These are phyloP conservation scores for Betula pendula DNA, from an alignment of 306 rosid species.

Conservation along the genomic window DNA sequence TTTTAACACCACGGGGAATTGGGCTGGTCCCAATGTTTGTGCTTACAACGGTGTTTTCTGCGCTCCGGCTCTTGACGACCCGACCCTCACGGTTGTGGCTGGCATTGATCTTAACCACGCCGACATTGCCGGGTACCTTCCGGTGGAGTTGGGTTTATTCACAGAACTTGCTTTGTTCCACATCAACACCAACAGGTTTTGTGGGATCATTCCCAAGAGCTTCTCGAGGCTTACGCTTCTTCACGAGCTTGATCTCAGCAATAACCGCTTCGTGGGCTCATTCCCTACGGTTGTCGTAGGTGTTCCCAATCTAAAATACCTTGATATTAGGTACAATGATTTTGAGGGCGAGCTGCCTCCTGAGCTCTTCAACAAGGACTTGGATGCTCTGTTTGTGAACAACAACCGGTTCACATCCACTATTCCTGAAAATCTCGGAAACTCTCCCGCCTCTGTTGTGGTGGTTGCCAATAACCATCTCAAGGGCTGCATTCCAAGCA, in stretches of 20 bases:
- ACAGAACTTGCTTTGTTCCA: slow-evolving; percentile 67
- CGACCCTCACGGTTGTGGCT: slow-evolving; percentile 54
- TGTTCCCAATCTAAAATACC: slow-evolving; percentile 39
- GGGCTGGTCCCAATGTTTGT: slow-evolving; percentile 75
- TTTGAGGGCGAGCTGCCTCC: slow-evolving; percentile 71
- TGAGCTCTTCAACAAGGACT: slow-evolving; percentile 40
- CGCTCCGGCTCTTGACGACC: slow-evolving; percentile 49
- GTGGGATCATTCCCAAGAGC: slow-evolving; percentile 65
- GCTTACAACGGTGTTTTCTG: slow-evolving; percentile 68
- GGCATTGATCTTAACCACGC: slow-evolving; percentile 79
- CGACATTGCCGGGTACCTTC: slow-evolving; percentile 78
- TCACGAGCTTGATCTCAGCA: slow-evolving; percentile 66
- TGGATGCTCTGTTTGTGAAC: slow-evolving; percentile 64
- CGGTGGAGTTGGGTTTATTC: slow-evolving; percentile 58
- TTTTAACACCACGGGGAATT: slow-evolving; percentile 45
- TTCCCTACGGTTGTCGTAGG: slow-evolving; percentile 53
- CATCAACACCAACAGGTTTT: slow-evolving; percentile 71
- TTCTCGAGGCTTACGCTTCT: slow-evolving; percentile 47
- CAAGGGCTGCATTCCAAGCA: slow-evolving; percentile 58
- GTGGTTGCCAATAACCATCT: slow-evolving; percentile 58
- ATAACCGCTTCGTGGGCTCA: slow-evolving; percentile 74
- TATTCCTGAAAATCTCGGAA: slow-evolving; percentile 61
- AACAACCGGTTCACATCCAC: slow-evolving; percentile 55
- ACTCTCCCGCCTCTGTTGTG: slow-evolving; percentile 52
- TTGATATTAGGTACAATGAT: slow-evolving; percentile 66